phyloP scores from a whole-genome alignment of 2,329 filamentous ascomycete species.

The Microdochium nivale region DNA sequence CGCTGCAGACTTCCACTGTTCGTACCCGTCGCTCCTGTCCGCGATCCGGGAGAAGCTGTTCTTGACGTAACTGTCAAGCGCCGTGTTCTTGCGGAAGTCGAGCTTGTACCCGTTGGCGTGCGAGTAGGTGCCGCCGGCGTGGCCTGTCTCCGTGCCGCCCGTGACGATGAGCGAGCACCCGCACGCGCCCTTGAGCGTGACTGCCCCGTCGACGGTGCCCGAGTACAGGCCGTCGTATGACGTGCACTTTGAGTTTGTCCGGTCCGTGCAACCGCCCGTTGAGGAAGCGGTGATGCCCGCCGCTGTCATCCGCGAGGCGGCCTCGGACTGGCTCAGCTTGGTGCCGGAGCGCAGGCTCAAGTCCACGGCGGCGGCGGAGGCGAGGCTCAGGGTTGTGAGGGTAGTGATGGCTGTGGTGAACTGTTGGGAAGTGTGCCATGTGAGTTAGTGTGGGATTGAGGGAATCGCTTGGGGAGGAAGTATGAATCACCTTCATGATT shows the following conservation, averaged over 20 bases:
- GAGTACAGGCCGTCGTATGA: conserved; percentile 14
- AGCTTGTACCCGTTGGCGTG: conserved; percentile 16
- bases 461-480: neutral
- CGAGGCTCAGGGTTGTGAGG: neutral
- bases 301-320: conserved; percentile 8
- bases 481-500: too few relatives aligned
- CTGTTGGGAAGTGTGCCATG: neutral
- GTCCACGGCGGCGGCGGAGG: neutral
- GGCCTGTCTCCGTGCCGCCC: conserved; percentile 14
- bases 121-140: conserved; percentile 10
- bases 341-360: neutral
- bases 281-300: conserved; percentile 13
- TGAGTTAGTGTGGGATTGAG: neutral
- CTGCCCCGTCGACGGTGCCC: conserved; percentile 12
- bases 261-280: conserved; percentile 12
- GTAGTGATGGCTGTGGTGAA: neutral
- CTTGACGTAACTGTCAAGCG: conserved; percentile 10
- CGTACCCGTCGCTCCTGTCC: conserved; percentile 10
- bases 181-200: conserved; percentile 15
- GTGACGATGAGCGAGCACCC: conserved; percentile 11
- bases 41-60: conserved; percentile 11
- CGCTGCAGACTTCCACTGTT: conserved; percentile 12
- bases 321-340: conserved; percentile 9
- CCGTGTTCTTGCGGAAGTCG: conserved; percentile 11
- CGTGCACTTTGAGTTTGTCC: conserved; percentile 10